Conservation (phyloP, 1,284 basidiomycete genomes). For the Ustilago trichophora region DNA sequence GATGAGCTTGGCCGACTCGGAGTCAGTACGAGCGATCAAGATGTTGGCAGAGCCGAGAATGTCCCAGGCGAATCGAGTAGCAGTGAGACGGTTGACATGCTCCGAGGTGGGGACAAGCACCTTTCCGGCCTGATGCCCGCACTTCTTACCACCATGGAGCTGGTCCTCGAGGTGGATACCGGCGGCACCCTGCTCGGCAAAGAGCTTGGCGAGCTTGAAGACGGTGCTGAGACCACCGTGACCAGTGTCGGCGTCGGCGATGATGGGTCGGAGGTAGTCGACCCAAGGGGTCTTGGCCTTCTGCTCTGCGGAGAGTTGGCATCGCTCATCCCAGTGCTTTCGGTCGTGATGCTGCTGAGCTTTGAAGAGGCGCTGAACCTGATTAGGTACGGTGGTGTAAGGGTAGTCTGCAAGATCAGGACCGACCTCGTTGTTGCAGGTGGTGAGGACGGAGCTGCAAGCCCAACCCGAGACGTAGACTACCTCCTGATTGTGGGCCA, state of each 20-base stretch:
- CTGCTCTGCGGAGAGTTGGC: slow-evolving; percentile 53
- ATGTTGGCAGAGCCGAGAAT: slow-evolving; percentile 86
- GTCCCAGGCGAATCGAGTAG: slow-evolving; percentile 87
- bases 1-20: slow-evolving; percentile 86
- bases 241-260: slow-evolving; percentile 65
- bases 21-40: slow-evolving; percentile 88
- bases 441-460: slow-evolving; percentile 75
- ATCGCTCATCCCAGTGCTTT: slow-evolving; percentile 65
- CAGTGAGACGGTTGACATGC: slow-evolving; percentile 82
- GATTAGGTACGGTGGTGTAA: slow-evolving; percentile 90
- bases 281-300: slow-evolving; percentile 63
- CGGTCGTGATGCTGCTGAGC: slow-evolving; percentile 66
- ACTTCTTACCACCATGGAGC: slow-evolving; percentile 70
- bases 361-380: slow-evolving; percentile 66
- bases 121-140: slow-evolving; percentile 91
- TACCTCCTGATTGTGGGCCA: slow-evolving; percentile 92
- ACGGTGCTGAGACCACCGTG: slow-evolving; percentile 65
- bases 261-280: slow-evolving; percentile 65
- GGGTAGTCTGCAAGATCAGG: slow-evolving; percentile 96
- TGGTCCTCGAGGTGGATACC: slow-evolving; percentile 66
- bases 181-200: slow-evolving; percentile 68
- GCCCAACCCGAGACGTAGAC: slow-evolving; percentile 99
- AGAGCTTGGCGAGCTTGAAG: slow-evolving; percentile 65
- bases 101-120: slow-evolving; percentile 88
- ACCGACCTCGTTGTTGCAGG: slow-evolving; percentile 92